Conservation (phyloP, 257 asterid species). For the Echites panduratus region DNA sequence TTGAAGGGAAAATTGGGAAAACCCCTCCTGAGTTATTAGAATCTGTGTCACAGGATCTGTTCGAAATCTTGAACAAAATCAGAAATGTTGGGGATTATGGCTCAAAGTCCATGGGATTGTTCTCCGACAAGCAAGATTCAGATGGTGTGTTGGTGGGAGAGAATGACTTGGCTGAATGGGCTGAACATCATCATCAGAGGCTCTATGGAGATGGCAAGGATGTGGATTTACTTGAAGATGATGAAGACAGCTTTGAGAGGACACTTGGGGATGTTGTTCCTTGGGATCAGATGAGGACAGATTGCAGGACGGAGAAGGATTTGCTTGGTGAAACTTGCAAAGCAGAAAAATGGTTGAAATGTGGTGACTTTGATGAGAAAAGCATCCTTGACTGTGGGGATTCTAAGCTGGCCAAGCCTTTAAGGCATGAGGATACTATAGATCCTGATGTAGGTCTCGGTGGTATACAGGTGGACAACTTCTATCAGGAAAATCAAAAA, state of each 20-base stretch:
- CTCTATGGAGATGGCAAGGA: conserved; percentile 54
- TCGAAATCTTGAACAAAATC: conserved; percentile 57
- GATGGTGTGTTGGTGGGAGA: conserved; percentile 86
- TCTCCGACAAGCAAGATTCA: conserved; percentile 66
- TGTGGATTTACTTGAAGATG: conserved; percentile 82
- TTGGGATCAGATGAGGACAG: conserved; percentile 82
- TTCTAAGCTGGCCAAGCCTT: conserved; percentile 34
- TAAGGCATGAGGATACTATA: conserved; percentile 52
- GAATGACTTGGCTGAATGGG: conserved; percentile 96
- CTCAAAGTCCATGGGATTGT: conserved; percentile 49
- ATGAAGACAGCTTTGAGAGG: conserved; percentile 93
- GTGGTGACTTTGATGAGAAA: conserved; percentile 73
- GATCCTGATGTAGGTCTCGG: conserved; percentile 78
- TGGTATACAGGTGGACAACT: conserved; percentile 72
- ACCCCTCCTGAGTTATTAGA: conserved; percentile 51
- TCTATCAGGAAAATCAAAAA: conserved; percentile 85
- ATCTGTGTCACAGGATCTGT: conserved; percentile 70
- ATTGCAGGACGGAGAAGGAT: conserved; percentile 59
- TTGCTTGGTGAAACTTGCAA: conserved; percentile 71
- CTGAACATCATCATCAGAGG: conserved; percentile 62
- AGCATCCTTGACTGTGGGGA: conserved; percentile 49
- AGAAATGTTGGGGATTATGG: conserved; percentile 73
- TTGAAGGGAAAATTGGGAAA: conserved; percentile 73
- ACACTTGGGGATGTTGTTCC: conserved; percentile 97
- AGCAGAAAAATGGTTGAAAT: conserved; percentile 80